Evolutionary conservation across 495 filamentous ascomycete genomes (phyloP), one percentile per base, ranked within the genome.

Genomic region (Bryoglossum gracile): DNA sequence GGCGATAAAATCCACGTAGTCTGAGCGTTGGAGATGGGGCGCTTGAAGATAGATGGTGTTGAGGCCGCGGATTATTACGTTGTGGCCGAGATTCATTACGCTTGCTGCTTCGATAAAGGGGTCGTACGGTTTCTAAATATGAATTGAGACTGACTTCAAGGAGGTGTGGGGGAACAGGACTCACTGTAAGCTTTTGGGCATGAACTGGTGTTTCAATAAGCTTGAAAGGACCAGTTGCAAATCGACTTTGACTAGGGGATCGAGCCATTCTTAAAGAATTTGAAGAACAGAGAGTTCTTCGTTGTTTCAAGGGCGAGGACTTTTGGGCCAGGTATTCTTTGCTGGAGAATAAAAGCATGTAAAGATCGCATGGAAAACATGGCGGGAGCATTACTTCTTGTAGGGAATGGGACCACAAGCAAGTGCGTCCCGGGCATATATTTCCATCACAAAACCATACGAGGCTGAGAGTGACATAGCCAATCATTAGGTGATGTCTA

Each of bases 1-100:
- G 17, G 57, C 41, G 33, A 77, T 53, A 51, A 75, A 72, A 18
- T 64, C 51, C 9, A 37, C 34, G 51, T 62, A 47, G 42, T 65
- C 57, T 9, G 42, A 4, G 5, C 43, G 11, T 8, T 41, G 34
- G 4, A 77, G 49, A 41, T 65, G 52, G 0, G 65, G 65, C 0
- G 68, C 66, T 60, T 75, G 71, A 9, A 65, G 49, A 56, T 70
- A 71, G 47, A 75, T 68, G 18, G 58, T 58, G 55, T 75, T 75
- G 23, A 75, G 63, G 10, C 64, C 63, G 37, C 73, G 69, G 43
- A 71, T 55, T 48, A 75, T 65, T 16, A 63, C 54, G 57, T 76
- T 77, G 63, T 75, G 73, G 9, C 64, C 50, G 42, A 66, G 54
- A 1, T 65, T 51, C 60, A 74, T 68, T n/a, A 68, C 59, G 16